Evolutionary conservation across 2,329 filamentous ascomycete species (phyloP).

Genomic region (Onygenales sp.): DNA sequence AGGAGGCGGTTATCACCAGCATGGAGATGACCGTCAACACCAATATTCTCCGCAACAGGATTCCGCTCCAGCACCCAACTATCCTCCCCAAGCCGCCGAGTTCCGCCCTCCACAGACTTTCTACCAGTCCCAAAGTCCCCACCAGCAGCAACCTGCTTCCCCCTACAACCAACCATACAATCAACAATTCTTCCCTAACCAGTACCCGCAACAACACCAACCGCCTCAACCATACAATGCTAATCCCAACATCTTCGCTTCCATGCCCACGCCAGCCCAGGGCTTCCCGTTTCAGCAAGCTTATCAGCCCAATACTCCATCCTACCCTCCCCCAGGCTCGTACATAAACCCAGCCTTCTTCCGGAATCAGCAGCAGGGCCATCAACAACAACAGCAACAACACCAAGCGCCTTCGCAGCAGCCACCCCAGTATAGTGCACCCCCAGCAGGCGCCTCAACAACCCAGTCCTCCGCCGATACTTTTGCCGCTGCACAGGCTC

Average conservation of each 20-base stretch:
- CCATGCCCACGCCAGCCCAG: constrained; percentile 14
- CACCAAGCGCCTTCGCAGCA: constrained; percentile 17
- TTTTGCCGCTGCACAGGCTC: constrained; percentile 33
- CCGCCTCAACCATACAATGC: constrained; percentile 10
- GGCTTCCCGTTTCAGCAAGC: constrained; percentile 31
- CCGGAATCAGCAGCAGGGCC: constrained; percentile 36
- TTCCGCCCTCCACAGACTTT: neutral
- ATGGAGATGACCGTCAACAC: neutral
- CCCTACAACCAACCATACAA: constrained; percentile 9
- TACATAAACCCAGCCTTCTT: constrained; percentile 53
- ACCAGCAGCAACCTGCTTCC: constrained; percentile 12
- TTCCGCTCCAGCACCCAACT: neutral
- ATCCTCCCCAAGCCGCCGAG: neutral
- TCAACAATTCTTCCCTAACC: constrained; percentile 14
- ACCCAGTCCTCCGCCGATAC: constrained; percentile 22
- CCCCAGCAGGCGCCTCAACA: neutral
- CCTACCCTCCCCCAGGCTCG: constrained; percentile 31
- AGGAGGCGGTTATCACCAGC: constrained; percentile 20
- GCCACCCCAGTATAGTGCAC: neutral
- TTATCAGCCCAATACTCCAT: constrained; percentile 33
- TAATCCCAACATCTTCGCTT: constrained; percentile 19
- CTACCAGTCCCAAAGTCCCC: constrained; percentile 20
- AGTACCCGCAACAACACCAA: constrained; percentile 17
- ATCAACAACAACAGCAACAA: constrained; percentile 23
- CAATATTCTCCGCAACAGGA: neutral